phyloP scores from a whole-genome alignment of 257 asterid species.

The Solanum bukasovii region DNA sequence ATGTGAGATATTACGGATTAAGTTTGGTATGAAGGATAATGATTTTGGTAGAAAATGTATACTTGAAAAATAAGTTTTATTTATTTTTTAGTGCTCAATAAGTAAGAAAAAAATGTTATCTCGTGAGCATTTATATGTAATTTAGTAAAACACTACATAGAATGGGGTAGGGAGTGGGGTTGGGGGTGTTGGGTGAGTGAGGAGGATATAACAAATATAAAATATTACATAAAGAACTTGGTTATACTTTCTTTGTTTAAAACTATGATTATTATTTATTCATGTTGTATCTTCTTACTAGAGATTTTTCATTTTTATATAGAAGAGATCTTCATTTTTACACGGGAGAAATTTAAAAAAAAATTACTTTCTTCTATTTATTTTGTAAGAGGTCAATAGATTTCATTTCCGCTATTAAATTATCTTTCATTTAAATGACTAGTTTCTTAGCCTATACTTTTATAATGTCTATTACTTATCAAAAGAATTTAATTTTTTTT shows the following conservation, averaged over 20 bases:
- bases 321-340: background rate
- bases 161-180: too few relatives aligned
- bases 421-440: background rate
- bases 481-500: too few relatives aligned
- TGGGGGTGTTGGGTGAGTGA: too few relatives aligned
- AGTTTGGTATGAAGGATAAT: background rate
- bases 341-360: rapidly evolving
- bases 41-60: too few relatives aligned
- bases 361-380: too few relatives aligned
- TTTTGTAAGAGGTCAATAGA: background rate
- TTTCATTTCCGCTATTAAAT: background rate
- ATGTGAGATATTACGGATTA: background rate
- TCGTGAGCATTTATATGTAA: too few relatives aligned
- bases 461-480: background rate
- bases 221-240: background rate
- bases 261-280: background rate
- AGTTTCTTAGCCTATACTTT: background rate
- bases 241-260: background rate
- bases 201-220: too few relatives aligned
- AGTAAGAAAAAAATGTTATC: too few relatives aligned
- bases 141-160: background rate
- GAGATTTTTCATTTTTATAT: background rate
- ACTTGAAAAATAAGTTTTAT: background rate
- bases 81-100: too few relatives aligned
- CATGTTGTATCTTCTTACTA: background rate